A percentile compares a stretch with the other conserved stretches of the same genome.
These are phyloP conservation scores for Ophiognomonia clavigignenti-juglandacearum DNA, from an alignment of 2,329 filamentous ascomycete genomes.

Conservation along the genomic window DNA sequence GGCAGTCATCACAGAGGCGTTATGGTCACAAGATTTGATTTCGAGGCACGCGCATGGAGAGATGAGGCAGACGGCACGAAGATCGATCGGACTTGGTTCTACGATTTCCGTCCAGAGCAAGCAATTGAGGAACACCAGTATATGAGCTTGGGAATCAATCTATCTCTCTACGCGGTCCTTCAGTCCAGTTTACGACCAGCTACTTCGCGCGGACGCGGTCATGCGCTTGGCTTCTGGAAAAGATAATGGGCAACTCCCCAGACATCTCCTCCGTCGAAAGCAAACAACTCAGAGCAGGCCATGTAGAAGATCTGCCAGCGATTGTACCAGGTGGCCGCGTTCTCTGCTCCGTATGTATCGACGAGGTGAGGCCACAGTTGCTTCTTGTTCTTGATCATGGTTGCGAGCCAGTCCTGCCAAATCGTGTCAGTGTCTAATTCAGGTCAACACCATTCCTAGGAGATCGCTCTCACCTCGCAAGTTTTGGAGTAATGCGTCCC, in stretches of 20 bases:
- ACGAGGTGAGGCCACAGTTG: conserved; percentile 59
- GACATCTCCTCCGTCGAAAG: conserved; percentile 58
- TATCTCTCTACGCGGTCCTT: background rate
- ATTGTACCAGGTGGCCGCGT: conserved; percentile 59
- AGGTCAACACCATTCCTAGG: too few relatives aligned
- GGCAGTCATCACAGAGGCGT: background rate
- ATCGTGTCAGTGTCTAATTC: background rate
- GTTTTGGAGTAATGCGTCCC: conserved; percentile 65
- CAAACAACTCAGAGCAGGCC: conserved; percentile 66
- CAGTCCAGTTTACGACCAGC: background rate
- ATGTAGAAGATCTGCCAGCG: conserved; percentile 70
- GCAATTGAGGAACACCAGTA: too few relatives aligned
- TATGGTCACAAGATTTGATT: background rate
- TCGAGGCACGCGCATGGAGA: background rate
- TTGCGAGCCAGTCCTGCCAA: conserved; percentile 54
- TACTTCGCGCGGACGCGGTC: background rate
- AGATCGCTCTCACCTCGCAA: conserved; percentile 58
- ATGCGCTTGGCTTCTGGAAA: conserved; percentile 50
- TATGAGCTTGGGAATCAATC: background rate
- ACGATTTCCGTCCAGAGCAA: background rate
- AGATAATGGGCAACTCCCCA: conserved; percentile 66
- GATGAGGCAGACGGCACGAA: background rate
- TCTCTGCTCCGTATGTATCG: conserved; percentile 59
- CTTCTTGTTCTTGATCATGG: conserved; percentile 53
- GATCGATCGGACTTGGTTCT: background rate